Base-by-base conservation (phyloP, 768 basidiomycete species). In the Amyloporia xantha region DNA sequence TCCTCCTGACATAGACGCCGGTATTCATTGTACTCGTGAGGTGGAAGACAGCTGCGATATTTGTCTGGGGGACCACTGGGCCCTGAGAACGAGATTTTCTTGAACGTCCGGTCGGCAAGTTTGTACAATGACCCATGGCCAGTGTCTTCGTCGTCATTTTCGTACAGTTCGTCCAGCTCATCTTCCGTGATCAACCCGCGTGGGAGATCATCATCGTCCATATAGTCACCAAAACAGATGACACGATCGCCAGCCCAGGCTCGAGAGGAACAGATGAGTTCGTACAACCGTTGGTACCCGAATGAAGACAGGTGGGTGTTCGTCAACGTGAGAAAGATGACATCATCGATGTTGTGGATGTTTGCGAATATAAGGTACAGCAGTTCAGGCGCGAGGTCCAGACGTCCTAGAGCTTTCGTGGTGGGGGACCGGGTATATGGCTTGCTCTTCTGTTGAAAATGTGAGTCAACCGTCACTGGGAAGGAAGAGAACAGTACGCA, bases 211-310 rank as follows among this genome's bases (percentile, higher is more conserved):
- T 44, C 43, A 42, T 5, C 23, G 5, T 25, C 7, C n/a, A 23
- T 24, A 30, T 50, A 43, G 11, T 50, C 43, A 5, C 49, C 49
- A 35, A 50, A n/a, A 23, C 41, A 50, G 11, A 50, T 30, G 42
- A 50, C 13, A 17, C 49, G 49, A 23, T 45, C 20, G 21, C 49
- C 49, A 10, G 20, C 19, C 33, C 42, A 42, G 19, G 25, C 5
- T 7, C 13, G 15, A 15, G 30, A 13, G 13, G 11, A 6, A 15
- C 27, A 44, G 20, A 24, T 21, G 19, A 45, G 35, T 15, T 39
- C 19, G 20, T 12, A 23, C 5, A 48, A 10, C 20, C 47, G 10
- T 13, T 24, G 20, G 10, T 36, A 7, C 13, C 36, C 47, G 21
- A 48, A 15, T 15, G 10, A 15, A 6, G 7, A 11, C 4, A 48